Conservation (phyloP, 1,139 yeast species). For the Blastobotrys persicus region DNA sequence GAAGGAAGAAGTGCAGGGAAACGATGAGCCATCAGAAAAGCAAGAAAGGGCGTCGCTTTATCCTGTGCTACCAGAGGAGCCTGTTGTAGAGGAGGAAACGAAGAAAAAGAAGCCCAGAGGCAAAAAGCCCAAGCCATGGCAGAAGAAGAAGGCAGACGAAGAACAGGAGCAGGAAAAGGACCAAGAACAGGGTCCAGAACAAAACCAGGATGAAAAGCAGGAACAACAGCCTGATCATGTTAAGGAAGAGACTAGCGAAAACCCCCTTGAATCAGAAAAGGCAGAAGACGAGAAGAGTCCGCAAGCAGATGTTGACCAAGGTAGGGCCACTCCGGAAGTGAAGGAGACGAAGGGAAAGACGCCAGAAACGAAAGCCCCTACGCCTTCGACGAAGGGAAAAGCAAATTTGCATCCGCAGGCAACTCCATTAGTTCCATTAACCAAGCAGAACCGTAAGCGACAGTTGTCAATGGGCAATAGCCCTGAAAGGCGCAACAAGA, state of each 20-base stretch:
- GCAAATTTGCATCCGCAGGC: not conserved
- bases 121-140: slow-evolving; percentile 5
- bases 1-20: slow-evolving; percentile 9
- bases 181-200: slow-evolving; percentile 1
- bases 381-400: not conserved
- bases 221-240: not conserved
- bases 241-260: no score
- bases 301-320: not conserved
- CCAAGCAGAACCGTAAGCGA: not conserved
- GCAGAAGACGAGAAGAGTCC: no score
- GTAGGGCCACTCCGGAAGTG: not conserved
- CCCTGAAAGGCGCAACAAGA: not conserved
- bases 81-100: slow-evolving; percentile 2
- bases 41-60: not conserved
- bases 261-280: not conserved
- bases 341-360: slow-evolving; percentile 1
- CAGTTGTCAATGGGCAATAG: slow-evolving; percentile 5
- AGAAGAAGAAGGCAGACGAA: slow-evolving; percentile 2
- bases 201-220: not conserved
- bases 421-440: slow-evolving; percentile 8
- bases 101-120: not conserved
- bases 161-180: not conserved
- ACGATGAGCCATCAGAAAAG: slow-evolving; percentile 6
- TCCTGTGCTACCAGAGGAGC: slow-evolving; percentile 3
- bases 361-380: not conserved